Evolutionary conservation across 352 stramenopile species (phyloP).

Genomic region (Globisporangium orthogonon): DNA sequence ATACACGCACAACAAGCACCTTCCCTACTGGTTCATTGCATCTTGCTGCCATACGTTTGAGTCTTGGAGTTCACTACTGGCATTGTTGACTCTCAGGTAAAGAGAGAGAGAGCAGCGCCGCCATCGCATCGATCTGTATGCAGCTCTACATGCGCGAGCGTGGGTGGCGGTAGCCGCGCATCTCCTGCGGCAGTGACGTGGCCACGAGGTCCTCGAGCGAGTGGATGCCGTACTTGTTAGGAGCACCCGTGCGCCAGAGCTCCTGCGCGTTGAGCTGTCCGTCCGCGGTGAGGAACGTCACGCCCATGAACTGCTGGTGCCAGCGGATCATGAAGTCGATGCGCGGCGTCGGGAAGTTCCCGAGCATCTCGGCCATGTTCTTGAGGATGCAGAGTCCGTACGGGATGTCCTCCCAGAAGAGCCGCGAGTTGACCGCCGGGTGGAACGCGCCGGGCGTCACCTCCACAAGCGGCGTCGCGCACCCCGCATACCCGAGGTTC

Average conservation of each 20-base stretch:
- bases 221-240: slow-evolving; percentile 91
- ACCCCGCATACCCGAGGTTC: slow-evolving; percentile 89
- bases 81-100: too few relatives aligned
- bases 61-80: too few relatives aligned
- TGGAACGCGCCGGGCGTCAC: slow-evolving; percentile 67
- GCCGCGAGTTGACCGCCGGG: slow-evolving; percentile 75
- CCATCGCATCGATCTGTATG: too few relatives aligned
- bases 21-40: too few relatives aligned
- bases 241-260: slow-evolving; percentile 83
- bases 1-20: too few relatives aligned
- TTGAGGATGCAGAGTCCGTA: slow-evolving; percentile 92
- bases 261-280: slow-evolving; percentile 87
- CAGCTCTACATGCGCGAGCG: slow-evolving; percentile 68
- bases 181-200: slow-evolving; percentile 83
- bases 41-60: too few relatives aligned
- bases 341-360: slow-evolving; percentile 89
- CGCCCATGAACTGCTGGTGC: slow-evolving; percentile 90
- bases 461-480: slow-evolving; percentile 84
- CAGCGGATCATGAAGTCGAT: slow-evolving; percentile 93
- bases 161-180: slow-evolving; percentile 86
- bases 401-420: slow-evolving; percentile 92
- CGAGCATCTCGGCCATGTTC: slow-evolving; percentile 90
- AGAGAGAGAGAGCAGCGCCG: too few relatives aligned
- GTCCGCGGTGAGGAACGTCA: slow-evolving; percentile 82
- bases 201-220: slow-evolving; percentile 85